A percentile compares a stretch with the other conserved stretches of the same genome.
Conservation (phyloP, 2,329 filamentous ascomycete species). For the Sclerotinia borealis region DNA sequence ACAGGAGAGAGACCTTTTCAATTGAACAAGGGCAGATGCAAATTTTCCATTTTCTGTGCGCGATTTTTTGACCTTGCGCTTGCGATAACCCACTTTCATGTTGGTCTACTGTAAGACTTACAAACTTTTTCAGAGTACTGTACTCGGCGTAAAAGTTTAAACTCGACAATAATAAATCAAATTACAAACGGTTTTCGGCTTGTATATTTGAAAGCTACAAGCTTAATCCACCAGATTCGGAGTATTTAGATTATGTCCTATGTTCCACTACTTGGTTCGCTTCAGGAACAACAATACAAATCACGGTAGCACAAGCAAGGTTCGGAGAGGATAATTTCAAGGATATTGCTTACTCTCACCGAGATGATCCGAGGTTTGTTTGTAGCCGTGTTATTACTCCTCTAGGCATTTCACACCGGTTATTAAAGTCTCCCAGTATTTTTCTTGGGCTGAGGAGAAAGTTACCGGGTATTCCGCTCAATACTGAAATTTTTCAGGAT, state of each 20-base stretch:
- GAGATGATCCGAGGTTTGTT: conserved; percentile 5
- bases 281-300: background rate
- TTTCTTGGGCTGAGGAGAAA: no score
- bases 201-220: background rate
- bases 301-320: background rate
- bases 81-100: background rate
- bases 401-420: background rate
- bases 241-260: background rate
- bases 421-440: no score
- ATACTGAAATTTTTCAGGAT: background rate
- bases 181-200: background rate
- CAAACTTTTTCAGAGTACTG: background rate
- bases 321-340: background rate
- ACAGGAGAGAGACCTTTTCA: background rate
- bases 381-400: background rate
- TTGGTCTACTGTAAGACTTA: background rate
- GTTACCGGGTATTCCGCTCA: no score
- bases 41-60: conserved; percentile 5
- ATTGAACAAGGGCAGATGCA: background rate
- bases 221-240: background rate
- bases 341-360: background rate
- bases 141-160: background rate
- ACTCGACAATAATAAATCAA: background rate
- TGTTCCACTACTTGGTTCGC: conserved; percentile 4
- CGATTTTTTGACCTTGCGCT: background rate